Evolutionary conservation across 2,329 filamentous ascomycete genomes (phyloP), one percentile per base, ranked within the genome.

Genomic region (Fusarium aywerte): DNA sequence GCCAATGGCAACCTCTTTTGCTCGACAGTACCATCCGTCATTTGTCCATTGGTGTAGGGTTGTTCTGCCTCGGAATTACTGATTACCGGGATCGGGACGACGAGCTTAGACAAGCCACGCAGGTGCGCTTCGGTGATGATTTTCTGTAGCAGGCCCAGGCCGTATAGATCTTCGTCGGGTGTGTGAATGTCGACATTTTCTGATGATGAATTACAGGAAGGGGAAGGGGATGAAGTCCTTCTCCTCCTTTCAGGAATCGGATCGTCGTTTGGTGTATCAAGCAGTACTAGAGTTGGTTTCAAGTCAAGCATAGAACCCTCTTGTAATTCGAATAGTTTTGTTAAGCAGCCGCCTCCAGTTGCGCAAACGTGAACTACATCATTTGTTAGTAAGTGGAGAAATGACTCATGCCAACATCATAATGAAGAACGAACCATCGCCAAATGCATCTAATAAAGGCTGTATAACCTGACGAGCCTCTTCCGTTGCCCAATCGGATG

Each of bases 61-160:
- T 65, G 51, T 33, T 77, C 70, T 29, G 68, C 61, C 27, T 76
- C 71, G 15, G 80, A 76, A 21, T 78, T 80, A 59, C 77, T 81
- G 66, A 88, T 81, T 53, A 89, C 73, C 20, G 86, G 83, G 27
- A 89, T 82, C 4, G 85, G 83, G 15, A 88, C 82, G 21, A 88
- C 80, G 7, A 88, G 80, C 69, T 84, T 87, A 16, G 85, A 83
- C 47, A 87, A 78, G 68, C 82, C 86, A 57, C 85, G 81, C 35
- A 87, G 73, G 61, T 86, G 85, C 5, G 85, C 84, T 68, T 88
- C 86, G 21, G 85, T 86, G 29, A 87, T 82, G 40, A 89, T 83
- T 58, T 84, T 83, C 63, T 87, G 84, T 51, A 89, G 73, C 44
- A 89, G 75, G 52, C 79, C 79, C 47, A 88, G 73, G 11, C 86